Conservation (phyloP, 1,139 yeast species). For the Yamadazyma atmosphaerica region DNA sequence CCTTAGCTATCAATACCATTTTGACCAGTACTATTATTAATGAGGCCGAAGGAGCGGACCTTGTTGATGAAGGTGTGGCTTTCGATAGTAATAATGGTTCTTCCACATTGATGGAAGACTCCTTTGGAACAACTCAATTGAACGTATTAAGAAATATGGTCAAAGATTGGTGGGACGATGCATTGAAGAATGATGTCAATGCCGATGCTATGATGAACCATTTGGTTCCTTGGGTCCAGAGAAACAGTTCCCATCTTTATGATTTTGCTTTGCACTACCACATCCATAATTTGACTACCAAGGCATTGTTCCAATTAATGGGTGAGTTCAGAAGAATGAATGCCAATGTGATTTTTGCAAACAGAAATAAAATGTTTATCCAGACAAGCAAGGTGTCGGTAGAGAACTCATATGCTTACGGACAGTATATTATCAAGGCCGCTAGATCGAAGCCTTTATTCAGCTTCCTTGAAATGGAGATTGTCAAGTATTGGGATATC, state of each 20-base stretch:
- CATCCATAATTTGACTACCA: slow-evolving; percentile 81
- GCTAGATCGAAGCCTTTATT: slow-evolving; percentile 81
- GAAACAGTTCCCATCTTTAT: slow-evolving; percentile 68
- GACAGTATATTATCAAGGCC: slow-evolving; percentile 81
- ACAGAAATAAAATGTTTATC: slow-evolving; percentile 70
- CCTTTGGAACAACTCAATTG: slow-evolving; percentile 79
- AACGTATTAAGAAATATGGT: slow-evolving; percentile 71
- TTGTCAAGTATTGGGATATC: slow-evolving; percentile 85
- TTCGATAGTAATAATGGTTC: slow-evolving; percentile 46
- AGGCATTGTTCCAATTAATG: slow-evolving; percentile 76
- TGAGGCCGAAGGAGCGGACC: slow-evolving; percentile 87
- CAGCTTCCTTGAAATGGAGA: slow-evolving; percentile 73
- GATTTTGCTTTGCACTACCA: slow-evolving; percentile 83
- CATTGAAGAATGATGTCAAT: slow-evolving; percentile 61
- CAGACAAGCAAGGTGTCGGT: slow-evolving; percentile 73
- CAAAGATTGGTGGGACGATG: slow-evolving; percentile 94
- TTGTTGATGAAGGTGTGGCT: slow-evolving; percentile 55
- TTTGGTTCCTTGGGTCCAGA: slow-evolving; percentile 86
- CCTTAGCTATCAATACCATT: slow-evolving; percentile 81
- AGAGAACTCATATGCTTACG: slow-evolving; percentile 88
- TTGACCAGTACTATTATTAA: slow-evolving; percentile 80
- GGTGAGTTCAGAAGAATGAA: slow-evolving; percentile 82
- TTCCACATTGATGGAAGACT: slow-evolving; percentile 65
- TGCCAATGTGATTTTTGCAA: slow-evolving; percentile 76
- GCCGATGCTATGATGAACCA: slow-evolving; percentile 88